phyloP scores from a whole-genome alignment of 2,329 filamentous ascomycete species.

The Cercospora beticola region DNA sequence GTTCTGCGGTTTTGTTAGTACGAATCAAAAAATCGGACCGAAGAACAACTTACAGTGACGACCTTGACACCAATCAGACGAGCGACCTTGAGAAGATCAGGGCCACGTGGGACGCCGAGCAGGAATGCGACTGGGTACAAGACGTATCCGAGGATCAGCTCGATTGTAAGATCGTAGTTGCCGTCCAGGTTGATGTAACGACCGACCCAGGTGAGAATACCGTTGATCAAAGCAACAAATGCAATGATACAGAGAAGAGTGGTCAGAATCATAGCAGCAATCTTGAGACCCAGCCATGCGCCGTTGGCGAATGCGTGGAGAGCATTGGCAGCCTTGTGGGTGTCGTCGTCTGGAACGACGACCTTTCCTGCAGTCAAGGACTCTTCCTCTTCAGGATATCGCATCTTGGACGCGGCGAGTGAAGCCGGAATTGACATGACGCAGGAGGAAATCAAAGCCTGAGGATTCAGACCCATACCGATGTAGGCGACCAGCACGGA shows the following conservation, averaged over 20 bases:
- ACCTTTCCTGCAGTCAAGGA: constrained; percentile 79
- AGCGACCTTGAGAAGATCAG: constrained; percentile 66
- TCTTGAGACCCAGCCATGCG: constrained; percentile 82
- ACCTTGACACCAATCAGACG: constrained; percentile 83
- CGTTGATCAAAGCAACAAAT: constrained; percentile 71
- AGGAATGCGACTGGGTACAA: constrained; percentile 78
- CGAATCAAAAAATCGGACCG: background rate
- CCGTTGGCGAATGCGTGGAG: constrained; percentile 84
- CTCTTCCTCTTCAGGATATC: constrained; percentile 85
- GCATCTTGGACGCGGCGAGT: constrained; percentile 82
- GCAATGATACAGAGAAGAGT: constrained; percentile 83
- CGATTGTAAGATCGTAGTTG: constrained; percentile 67
- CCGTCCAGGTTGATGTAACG: constrained; percentile 70
- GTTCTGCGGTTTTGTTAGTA: constrained; percentile 52
- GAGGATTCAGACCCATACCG: constrained; percentile 74
- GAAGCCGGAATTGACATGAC: constrained; percentile 96
- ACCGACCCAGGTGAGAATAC: constrained; percentile 80
- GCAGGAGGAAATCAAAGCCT: constrained; percentile 84
- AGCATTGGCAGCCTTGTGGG: constrained; percentile 73
- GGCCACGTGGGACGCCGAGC: constrained; percentile 67
- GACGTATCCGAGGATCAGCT: constrained; percentile 74
- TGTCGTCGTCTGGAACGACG: constrained; percentile 75
- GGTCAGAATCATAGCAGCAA: constrained; percentile 76
- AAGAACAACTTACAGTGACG: constrained; percentile 57
- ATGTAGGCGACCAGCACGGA: constrained; percentile 87